Conservation (phyloP, 331 rosid genomes). For the Prunus yedoensis region DNA sequence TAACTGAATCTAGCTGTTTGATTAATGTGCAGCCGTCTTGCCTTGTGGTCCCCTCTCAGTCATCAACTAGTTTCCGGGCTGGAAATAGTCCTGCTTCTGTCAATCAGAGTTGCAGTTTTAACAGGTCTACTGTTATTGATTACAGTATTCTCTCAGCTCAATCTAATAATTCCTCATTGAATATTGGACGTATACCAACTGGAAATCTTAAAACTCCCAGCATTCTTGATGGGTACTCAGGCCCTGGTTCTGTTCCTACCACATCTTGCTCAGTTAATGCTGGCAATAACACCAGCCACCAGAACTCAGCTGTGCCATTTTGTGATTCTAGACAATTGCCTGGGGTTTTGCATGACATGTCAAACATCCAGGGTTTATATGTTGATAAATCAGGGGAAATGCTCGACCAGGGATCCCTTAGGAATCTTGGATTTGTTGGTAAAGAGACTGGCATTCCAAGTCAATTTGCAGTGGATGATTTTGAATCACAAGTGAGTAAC, state of each 20-base stretch:
- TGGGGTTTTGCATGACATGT: slow-evolving; percentile 16
- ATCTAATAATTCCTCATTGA: slow-evolving; percentile 34
- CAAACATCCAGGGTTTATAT: slow-evolving; percentile 36
- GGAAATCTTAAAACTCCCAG: slow-evolving; percentile 35
- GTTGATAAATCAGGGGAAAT: slow-evolving; percentile 37
- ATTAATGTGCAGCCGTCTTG: slow-evolving; percentile 82
- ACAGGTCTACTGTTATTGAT: slow-evolving; percentile 40
- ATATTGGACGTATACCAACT: slow-evolving; percentile 29
- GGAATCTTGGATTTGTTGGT: slow-evolving; percentile 54
- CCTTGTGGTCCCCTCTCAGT: slow-evolving; percentile 57
- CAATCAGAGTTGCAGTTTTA: slow-evolving; percentile 42
- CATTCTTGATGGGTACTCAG: slow-evolving; percentile 31
- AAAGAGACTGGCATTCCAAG: slow-evolving; percentile 49
- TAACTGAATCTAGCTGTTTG: slow-evolving; percentile 42
- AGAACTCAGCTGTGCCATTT: slow-evolving; percentile 34
- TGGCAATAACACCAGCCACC: slow-evolving; percentile 33
- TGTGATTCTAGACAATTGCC: slow-evolving; percentile 38
- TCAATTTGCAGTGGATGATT: slow-evolving; percentile 46
- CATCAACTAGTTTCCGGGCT: slow-evolving; percentile 44
- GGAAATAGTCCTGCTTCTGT: slow-evolving; percentile 45
- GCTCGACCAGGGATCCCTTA: slow-evolving; percentile 38
- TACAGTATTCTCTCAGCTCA: slow-evolving; percentile 42
- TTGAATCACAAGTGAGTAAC: slow-evolving; percentile 45
- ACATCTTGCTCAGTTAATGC: slow-evolving; percentile 31
- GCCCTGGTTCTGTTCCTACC: slow-evolving; percentile 36